phyloP scores from a whole-genome alignment of 345 rosid species.

The Euphorbia pulcherrima region DNA sequence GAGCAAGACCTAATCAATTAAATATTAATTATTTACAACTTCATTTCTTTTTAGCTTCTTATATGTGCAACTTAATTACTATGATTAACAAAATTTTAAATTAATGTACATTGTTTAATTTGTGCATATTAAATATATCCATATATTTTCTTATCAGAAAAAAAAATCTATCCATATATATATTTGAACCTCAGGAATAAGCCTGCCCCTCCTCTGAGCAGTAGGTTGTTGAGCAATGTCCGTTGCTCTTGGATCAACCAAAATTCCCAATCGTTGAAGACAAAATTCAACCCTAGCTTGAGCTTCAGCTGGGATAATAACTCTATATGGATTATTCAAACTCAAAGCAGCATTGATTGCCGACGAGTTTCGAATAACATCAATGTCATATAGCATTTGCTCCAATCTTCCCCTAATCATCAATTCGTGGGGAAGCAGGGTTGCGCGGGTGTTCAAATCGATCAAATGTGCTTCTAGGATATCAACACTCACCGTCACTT shows the following conservation, averaged over 20 bases:
- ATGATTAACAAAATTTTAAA: too few relatives aligned
- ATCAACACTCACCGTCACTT: background rate
- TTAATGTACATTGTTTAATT: too few relatives aligned
- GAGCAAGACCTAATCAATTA: too few relatives aligned
- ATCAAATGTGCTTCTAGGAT: too few relatives aligned
- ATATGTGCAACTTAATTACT: too few relatives aligned
- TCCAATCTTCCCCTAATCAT: background rate
- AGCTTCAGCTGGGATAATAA: background rate
- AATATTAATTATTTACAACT: too few relatives aligned
- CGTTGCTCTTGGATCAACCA: constrained; percentile 1
- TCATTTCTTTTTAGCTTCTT: too few relatives aligned
- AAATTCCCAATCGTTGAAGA: background rate
- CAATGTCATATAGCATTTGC: constrained; percentile 2
- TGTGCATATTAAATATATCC: too few relatives aligned
- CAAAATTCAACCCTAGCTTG: background rate
- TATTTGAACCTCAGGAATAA: constrained; percentile 26
- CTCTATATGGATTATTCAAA: background rate
- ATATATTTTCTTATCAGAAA: too few relatives aligned
- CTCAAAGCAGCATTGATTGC: background rate
- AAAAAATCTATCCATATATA: background rate
- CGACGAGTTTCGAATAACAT: constrained; percentile 5
- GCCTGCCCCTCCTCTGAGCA: constrained; percentile 18
- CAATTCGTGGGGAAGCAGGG: background rate
- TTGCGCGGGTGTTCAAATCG: background rate
- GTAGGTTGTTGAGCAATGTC: constrained; percentile 2